Evolutionary conservation across 176 grass and related monocot genomes (phyloP).

Genomic region (Carex cristatella): DNA sequence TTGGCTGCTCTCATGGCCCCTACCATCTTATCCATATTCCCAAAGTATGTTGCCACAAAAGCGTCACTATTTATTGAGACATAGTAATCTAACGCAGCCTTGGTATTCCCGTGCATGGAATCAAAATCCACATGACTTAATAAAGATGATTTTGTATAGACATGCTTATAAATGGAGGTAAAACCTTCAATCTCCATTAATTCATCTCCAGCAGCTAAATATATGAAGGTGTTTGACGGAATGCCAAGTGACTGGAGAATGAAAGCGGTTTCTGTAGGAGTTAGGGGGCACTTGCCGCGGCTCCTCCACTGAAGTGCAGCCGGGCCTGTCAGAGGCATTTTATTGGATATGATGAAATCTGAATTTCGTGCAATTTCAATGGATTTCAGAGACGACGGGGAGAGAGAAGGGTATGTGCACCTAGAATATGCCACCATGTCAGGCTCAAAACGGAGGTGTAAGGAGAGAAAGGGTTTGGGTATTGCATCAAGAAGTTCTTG

Average conservation of each 20-base stretch:
- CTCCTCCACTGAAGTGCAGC: slow-evolving; percentile 67
- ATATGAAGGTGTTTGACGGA: slow-evolving; percentile 59
- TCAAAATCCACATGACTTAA: slow-evolving; percentile 64
- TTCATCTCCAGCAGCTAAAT: slow-evolving; percentile 85
- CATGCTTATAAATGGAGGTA: slow-evolving; percentile 61
- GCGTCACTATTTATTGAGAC: slow-evolving; percentile 85
- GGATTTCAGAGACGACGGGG: slow-evolving; percentile 47
- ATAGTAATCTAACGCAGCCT: slow-evolving; percentile 90
- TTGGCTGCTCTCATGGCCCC: slow-evolving; percentile 76
- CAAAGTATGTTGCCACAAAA: slow-evolving; percentile 82
- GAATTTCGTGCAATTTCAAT: slow-evolving; percentile 63
- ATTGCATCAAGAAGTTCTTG: slow-evolving; percentile 54
- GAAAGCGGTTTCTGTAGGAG: slow-evolving; percentile 87
- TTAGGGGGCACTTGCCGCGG: slow-evolving; percentile 87
- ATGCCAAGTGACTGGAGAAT: slow-evolving; percentile 67
- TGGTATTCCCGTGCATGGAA: slow-evolving; percentile 92
- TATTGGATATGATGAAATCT: slow-evolving; percentile 32
- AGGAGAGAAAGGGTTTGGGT: slow-evolving; percentile 87
- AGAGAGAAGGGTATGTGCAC: slow-evolving; percentile 60
- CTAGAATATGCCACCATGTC: slow-evolving; percentile 89
- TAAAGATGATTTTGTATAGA: slow-evolving; percentile 70
- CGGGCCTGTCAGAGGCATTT: slow-evolving; percentile 57
- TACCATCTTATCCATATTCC: slow-evolving; percentile 99
- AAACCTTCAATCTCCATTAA: slow-evolving; percentile 84
- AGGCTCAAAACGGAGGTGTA: slow-evolving; percentile 94